phyloP scores from a whole-genome alignment of 2,329 filamentous ascomycete genomes.

The Didymella lethalis region DNA sequence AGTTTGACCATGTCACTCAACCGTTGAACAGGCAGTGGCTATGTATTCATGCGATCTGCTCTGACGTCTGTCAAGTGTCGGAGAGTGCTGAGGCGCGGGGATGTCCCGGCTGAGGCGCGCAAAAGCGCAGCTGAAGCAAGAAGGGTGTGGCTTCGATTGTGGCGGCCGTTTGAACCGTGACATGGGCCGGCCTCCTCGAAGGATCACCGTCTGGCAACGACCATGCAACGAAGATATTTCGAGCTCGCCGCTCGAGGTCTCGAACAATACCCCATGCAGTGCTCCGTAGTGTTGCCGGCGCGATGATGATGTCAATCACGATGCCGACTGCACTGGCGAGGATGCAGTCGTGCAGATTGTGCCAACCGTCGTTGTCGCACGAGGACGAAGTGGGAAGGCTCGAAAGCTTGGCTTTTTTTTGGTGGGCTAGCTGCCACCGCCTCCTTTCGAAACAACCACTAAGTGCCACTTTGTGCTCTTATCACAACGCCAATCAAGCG shows the following conservation, averaged over 20 bases:
- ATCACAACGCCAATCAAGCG: conserved; percentile 27
- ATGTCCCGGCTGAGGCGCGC: conserved; percentile 12
- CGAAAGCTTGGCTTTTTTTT: conserved; percentile 10
- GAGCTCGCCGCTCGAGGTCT: conserved; percentile 5
- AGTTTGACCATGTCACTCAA: neutral
- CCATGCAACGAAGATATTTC: conserved; percentile 3
- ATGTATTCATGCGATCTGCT: conserved; percentile 11
- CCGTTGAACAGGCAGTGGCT: conserved; percentile 11
- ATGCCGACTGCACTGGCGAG: conserved; percentile 9
- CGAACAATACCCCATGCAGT: conserved; percentile 14
- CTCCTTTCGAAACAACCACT: conserved; percentile 25
- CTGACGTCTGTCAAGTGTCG: conserved; percentile 17
- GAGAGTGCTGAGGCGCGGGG: conserved; percentile 7
- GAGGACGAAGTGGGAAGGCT: conserved; percentile 28
- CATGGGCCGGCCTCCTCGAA: neutral
- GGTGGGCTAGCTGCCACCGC: conserved; percentile 15
- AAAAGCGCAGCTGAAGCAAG: conserved; percentile 11
- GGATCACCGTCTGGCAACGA: conserved; percentile 9
- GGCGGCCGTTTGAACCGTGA: conserved; percentile 20
- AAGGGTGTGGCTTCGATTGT: conserved; percentile 22
- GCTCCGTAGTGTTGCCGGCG: conserved; percentile 2
- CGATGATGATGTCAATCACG: conserved; percentile 18
- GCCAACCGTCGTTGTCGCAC: conserved; percentile 32
- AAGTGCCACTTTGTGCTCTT: conserved; percentile 10
- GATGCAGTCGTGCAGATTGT: conserved; percentile 26